Conservation (phyloP, 2,329 filamentous ascomycete species). For the Aspergillus versicolor region DNA sequence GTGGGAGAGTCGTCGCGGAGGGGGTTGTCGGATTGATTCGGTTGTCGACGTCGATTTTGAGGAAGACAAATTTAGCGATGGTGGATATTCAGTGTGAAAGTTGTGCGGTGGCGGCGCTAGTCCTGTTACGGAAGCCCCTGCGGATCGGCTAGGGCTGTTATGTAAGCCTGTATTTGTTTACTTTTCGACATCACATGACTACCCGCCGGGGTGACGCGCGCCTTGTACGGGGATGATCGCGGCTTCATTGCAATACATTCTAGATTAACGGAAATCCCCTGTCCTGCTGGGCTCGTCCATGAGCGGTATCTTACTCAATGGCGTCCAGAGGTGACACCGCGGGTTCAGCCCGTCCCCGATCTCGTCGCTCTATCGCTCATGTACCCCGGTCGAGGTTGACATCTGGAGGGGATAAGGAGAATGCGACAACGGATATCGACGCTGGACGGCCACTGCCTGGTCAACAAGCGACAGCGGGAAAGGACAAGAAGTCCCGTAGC, state of each 20-base stretch:
- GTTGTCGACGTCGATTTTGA: conserved; percentile 41
- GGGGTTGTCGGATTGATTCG: conserved; percentile 30
- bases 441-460: conserved; percentile 36
- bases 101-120: conserved; percentile 34
- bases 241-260: neutral
- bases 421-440: conserved; percentile 67
- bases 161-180: conserved; percentile 39
- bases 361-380: conserved; percentile 72
- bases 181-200: conserved; percentile 34
- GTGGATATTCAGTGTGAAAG: conserved; percentile 39
- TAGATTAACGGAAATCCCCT: neutral
- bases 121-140: conserved; percentile 26
- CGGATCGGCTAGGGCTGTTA: conserved; percentile 43
- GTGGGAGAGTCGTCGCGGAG: conserved; percentile 33
- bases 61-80: conserved; percentile 39
- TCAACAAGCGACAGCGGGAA: conserved; percentile 38
- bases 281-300: conserved; percentile 14
- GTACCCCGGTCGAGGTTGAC: conserved; percentile 51
- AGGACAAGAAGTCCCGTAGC: conserved; percentile 72
- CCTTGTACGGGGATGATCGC: conserved; percentile 6
- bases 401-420: conserved; percentile 68
- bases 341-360: conserved; percentile 36
- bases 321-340: conserved; percentile 35
- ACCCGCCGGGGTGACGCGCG: conserved; percentile 30
- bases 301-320: conserved; percentile 25